Evolutionary conservation across 352 stramenopile species (phyloP), one percentile per base, ranked within the genome.

Genomic region (Phytopythium helicoides): DNA sequence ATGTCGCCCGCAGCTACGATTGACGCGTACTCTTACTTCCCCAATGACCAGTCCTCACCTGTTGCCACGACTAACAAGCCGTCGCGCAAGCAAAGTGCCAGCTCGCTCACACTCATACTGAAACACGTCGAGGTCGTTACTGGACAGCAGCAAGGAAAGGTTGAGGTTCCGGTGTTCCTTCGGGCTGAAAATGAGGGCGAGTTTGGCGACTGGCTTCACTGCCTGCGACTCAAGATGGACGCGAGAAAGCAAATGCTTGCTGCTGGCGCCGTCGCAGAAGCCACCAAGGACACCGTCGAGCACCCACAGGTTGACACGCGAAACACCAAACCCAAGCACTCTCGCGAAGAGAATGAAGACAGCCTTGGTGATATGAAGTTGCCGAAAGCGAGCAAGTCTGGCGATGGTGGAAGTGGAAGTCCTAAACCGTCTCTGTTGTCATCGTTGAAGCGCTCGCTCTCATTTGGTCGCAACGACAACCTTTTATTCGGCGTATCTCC

Each of bases 181-280:
- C 83, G 78, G 38, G 60, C 69, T 16, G 76, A 86, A 34, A 62
- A 67, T 22, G 60, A 72, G 45, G 56, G 41, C 19, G 73, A 85
- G 14, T 69, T 70, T 36, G 35, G 50, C n/a, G 61, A 62, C 3
- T 89, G 79, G 79, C 60, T 72, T 1, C 64, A 86, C 34, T 73
- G 75, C 53, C 41, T 86, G 8, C 61, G 56, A 14, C 54, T 76
- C 39, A 81, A 73, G 47, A 78, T 89, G n/a, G 67, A 86, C 35
- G 65, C 67, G 1, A 64, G 63, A 19, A 80, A 76, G 42, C 71
- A 62, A 5, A 53, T 63, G 10, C 44, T 82, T 22, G 14, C 62
- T 26, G 35, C 31, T 16, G 19, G n/a, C 36, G 49, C 15, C 39
- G 41, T n/a, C 37, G 14, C 4, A 26, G 38, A 21, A 19, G 21